Base-by-base conservation (phyloP, 805 yeast genomes). In the Vanderwaltozyma tropicalis region DNA sequence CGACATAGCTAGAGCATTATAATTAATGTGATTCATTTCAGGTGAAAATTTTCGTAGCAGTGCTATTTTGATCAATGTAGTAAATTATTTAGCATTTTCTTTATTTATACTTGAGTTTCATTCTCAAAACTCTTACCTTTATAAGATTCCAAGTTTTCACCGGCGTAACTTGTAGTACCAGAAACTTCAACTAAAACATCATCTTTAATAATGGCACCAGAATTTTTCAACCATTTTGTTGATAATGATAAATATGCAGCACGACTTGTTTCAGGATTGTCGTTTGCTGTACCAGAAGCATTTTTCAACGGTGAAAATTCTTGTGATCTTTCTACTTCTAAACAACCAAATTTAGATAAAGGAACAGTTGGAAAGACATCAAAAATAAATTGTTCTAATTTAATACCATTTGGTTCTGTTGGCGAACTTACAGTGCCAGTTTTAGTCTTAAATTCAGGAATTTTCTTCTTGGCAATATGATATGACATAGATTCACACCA, bases 221-320 rank as follows among this genome's bases (percentile, higher is more conserved):
- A 75, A 2, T 64, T 65, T 20, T 57, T 50, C 25, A 83, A 68
- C 96, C 97, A 89, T 36, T 68, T 64, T 14, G 85, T 76, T 24
- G 87, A 78, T 54, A 88, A 70, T 27, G 63, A 60, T 49, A 88
- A 63, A 44, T 76, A 74, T 48, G 80, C 80, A 3, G 52, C 58
- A 42, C 79, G 72, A 46, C 95, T 84, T 2, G 96, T 78, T 44
- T 76, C 81, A 21, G 96, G 94, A 35, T 85, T 80, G 62, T 89
- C 96, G 52, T 74, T 77, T 17, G 68, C 65, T n/a, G 94, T 71
- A 16, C 87, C 94, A 12, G 80, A 76, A 1, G 85, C 94, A 61
- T 92, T 92, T 55, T 92, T 92, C 61, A 92, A 72, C 3, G 98
- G 98, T 15, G 95, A 80, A 55, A 92, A 92, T 61, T 92, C 98